Conservation (phyloP, 2,329 filamentous ascomycete species). For the Arachnomyces sp. region DNA sequence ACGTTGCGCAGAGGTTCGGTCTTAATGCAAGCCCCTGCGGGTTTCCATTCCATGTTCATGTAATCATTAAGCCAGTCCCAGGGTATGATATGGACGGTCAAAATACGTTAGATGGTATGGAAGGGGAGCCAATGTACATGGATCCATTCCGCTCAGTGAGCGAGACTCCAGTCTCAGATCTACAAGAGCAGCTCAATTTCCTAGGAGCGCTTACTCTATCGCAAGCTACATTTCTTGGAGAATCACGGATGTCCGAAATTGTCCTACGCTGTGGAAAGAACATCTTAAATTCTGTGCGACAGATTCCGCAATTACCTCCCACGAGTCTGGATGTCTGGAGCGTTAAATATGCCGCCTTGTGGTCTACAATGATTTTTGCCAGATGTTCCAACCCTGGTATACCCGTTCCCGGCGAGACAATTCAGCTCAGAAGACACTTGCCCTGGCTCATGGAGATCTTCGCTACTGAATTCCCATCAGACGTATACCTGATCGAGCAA, state of each 20-base stretch:
- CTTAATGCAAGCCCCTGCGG: slow-evolving; percentile 71
- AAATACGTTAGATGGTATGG: slow-evolving; percentile 12
- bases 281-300: slow-evolving; percentile 64
- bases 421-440: slow-evolving; percentile 55
- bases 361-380: slow-evolving; percentile 57
- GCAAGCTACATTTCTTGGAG: slow-evolving; percentile 50
- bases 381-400: slow-evolving; percentile 19
- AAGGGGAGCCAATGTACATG: slow-evolving; percentile 62
- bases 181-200: slow-evolving; percentile 54
- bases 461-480: slow-evolving; percentile 60
- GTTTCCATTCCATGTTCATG: slow-evolving; percentile 79
- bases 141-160: slow-evolving; percentile 68
- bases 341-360: slow-evolving; percentile 65
- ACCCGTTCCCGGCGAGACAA: slow-evolving; percentile 14
- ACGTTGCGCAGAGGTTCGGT: slow-evolving; percentile 65
- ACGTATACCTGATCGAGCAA: slow-evolving; percentile 62
- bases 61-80: slow-evolving; percentile 58
- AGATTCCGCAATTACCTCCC: slow-evolving; percentile 33
- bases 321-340: slow-evolving; percentile 48
- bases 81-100: slow-evolving; percentile 55
- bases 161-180: slow-evolving; percentile 55
- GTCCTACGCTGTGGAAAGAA: slow-evolving; percentile 72
- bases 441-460: slow-evolving; percentile 59
- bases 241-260: slow-evolving; percentile 59
- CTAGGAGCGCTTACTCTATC: slow-evolving; percentile 36